phyloP scores from a whole-genome alignment of 352 stramenopile genomes.

The Phytophthora syringae region DNA sequence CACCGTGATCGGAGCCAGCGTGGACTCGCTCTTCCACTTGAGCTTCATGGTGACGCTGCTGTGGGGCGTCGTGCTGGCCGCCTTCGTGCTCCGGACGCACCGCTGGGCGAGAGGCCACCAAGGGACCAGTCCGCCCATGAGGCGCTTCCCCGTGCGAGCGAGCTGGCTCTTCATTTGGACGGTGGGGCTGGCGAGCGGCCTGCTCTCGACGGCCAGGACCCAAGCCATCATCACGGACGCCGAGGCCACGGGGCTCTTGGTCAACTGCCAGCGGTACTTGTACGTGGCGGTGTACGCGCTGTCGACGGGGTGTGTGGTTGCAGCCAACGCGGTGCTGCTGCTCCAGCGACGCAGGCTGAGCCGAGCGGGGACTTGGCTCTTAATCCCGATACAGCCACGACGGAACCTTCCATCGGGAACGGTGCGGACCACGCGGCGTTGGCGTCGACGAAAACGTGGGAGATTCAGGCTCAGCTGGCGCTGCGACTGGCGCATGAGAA shows the following conservation, averaged over 20 bases:
- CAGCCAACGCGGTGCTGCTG: slow-evolving; percentile 44
- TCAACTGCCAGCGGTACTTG: slow-evolving; percentile 37
- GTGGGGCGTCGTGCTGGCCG: slow-evolving; percentile 53
- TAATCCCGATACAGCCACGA: slow-evolving; percentile 17
- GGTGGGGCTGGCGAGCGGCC: slow-evolving; percentile 45
- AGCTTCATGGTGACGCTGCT: slow-evolving; percentile 58
- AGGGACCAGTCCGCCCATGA: slow-evolving; percentile 21
- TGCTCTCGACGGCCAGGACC: slow-evolving; percentile 44
- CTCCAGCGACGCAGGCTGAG: slow-evolving; percentile 20
- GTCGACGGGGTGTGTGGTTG: slow-evolving; percentile 38
- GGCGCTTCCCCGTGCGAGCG: slow-evolving; percentile 49
- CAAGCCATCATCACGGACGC: slow-evolving; percentile 31
- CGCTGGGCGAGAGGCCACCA: slow-evolving; percentile 7
- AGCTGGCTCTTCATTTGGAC: slow-evolving; percentile 60
- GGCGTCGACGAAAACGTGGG: slow-evolving; percentile 37
- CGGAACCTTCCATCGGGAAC: slow-evolving; percentile 25
- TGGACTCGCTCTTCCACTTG: slow-evolving; percentile 43
- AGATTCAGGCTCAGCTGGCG: slow-evolving; percentile 35
- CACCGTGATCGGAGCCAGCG: slow-evolving; percentile 48
- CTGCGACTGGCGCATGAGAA: slow-evolving; percentile 44
- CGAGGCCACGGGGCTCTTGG: slow-evolving; percentile 7
- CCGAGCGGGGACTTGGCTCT: slow-evolving; percentile 15
- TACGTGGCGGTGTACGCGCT: slow-evolving; percentile 39
- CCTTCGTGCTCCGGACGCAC: slow-evolving; percentile 52
- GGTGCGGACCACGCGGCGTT: slow-evolving; percentile 17